These are phyloP conservation scores for Pseudocohnilembus persalinus DNA, from an alignment of 169 alveolate species.

Conservation along the genomic window DNA sequence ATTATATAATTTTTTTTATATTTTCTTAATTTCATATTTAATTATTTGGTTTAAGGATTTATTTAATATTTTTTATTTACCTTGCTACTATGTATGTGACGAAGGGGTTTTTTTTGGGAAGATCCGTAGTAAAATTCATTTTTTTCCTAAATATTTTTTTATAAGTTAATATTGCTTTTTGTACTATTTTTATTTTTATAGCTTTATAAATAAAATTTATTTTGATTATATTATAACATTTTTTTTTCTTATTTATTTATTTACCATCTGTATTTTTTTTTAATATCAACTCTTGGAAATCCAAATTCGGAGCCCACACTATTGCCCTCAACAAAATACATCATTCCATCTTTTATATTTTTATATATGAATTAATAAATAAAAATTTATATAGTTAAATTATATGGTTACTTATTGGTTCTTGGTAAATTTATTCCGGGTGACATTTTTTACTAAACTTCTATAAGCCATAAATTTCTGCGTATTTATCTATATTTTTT, in stretches of 20 bases:
- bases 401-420: slow-evolving; percentile 45
- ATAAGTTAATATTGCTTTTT: slow-evolving; percentile 10
- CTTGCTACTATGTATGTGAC: slow-evolving; percentile 68
- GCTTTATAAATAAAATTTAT: too few species aligned
- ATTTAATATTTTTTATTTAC: neutral
- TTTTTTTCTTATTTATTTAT: neutral
- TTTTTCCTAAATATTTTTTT: slow-evolving; percentile 54
- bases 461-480: slow-evolving; percentile 26
- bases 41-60: neutral
- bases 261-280: slow-evolving; percentile 63
- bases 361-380: neutral
- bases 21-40: too few species aligned
- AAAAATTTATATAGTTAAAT: neutral
- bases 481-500: slow-evolving; percentile 48
- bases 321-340: slow-evolving; percentile 66
- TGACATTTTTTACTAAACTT: slow-evolving; percentile 56
- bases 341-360: slow-evolving; percentile 48
- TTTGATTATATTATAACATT: neutral
- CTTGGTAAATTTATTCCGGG: slow-evolving; percentile 59
- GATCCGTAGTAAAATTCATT: slow-evolving; percentile 72
- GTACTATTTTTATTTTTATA: neutral
- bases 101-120: slow-evolving; percentile 68
- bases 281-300: slow-evolving; percentile 61
- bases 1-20: too few species aligned
- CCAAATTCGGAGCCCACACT: slow-evolving; percentile 69